Percentiles rank a stretch among this genome's conserved stretches.
phyloP scores from a whole-genome alignment of 306 rosid genomes.

The Cicer cuneatum region DNA sequence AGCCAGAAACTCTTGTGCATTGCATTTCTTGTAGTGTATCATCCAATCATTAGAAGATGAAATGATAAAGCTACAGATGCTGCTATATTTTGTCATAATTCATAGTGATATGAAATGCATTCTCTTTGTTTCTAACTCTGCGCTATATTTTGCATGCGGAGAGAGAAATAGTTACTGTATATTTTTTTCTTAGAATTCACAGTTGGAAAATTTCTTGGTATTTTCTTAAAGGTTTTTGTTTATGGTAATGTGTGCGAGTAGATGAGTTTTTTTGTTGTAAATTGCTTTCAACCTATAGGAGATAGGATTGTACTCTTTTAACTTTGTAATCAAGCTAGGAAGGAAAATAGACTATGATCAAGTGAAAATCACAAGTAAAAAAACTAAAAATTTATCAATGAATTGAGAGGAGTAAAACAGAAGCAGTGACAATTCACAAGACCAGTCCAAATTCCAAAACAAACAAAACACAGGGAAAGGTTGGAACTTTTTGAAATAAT shows the following conservation, averaged over 20 bases:
- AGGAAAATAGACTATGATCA: background rate
- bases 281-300: slow-evolving; percentile 22
- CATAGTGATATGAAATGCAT: slow-evolving; percentile 18
- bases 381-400: too few relatives aligned
- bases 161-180: slow-evolving; percentile 23
- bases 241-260: slow-evolving; percentile 17
- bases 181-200: slow-evolving; percentile 43
- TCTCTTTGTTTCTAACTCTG: slow-evolving; percentile 32
- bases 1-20: slow-evolving; percentile 6
- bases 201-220: slow-evolving; percentile 37
- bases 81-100: slow-evolving; percentile 24
- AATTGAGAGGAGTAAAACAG: too few relatives aligned
- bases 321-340: slow-evolving; percentile 9
- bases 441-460: too few relatives aligned
- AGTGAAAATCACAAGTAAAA: background rate
- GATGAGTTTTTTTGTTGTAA: slow-evolving; percentile 39
- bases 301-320: slow-evolving; percentile 26
- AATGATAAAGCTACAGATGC: slow-evolving; percentile 36
- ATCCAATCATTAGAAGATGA: slow-evolving; percentile 21
- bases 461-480: too few relatives aligned
- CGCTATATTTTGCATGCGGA: slow-evolving; percentile 40
- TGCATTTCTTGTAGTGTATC: slow-evolving; percentile 23
- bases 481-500: too few relatives aligned
- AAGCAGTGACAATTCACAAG: too few relatives aligned
- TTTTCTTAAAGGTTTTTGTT: slow-evolving; percentile 12